Evolutionary conservation across 2,329 filamentous ascomycete species (phyloP), one percentile per base, ranked within the genome.

Genomic region (Aspergillus fumigatus): DNA sequence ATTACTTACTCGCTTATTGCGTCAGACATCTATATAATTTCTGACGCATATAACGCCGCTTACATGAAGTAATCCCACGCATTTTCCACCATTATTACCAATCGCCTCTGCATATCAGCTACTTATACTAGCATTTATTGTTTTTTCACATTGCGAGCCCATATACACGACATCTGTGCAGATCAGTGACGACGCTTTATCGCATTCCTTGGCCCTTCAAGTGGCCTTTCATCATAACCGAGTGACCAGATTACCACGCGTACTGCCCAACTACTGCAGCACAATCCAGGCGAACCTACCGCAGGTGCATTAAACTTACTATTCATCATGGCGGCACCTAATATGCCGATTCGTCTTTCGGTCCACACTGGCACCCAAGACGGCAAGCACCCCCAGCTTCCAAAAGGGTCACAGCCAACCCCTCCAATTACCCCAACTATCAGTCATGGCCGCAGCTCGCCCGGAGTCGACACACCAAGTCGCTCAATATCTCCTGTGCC

Each of bases 351-450:
- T 41, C 67, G 60, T 29, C 60, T 73, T 27, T 71, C 69, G 14
- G 55, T 73, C 11, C 60, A 63, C 49, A 73, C 69, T 7, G 53
- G 57, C 14, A 25, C 50, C 4, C 53, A 62, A 14, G 26, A 60
- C 52, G 59, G 43, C 41, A 56, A 62, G 29, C 53, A 45, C 11
- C 25, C 56, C 7, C 32, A 58, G 21, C 41, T 23, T 23, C 21
- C 41, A 23, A 14, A 14, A 19, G 23, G 56, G 27, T 62, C 56
- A 27, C 48, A 59, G 11, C 55, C 57, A 29, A 54, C 72, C 14
- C 72, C 72, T 32, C 72, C 72, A 9, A 65, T 74, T 10, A 73
- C 72, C 5, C 72, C 72, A 45, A 69, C 66, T 19, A 61, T 60
- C 29, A 65, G 63, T 26, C 58, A 66, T 43, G 58, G 57, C 19